These are phyloP conservation scores for Aspergillus hiratsukae DNA, from an alignment of 2,329 filamentous ascomycete species.

Conservation along the genomic window DNA sequence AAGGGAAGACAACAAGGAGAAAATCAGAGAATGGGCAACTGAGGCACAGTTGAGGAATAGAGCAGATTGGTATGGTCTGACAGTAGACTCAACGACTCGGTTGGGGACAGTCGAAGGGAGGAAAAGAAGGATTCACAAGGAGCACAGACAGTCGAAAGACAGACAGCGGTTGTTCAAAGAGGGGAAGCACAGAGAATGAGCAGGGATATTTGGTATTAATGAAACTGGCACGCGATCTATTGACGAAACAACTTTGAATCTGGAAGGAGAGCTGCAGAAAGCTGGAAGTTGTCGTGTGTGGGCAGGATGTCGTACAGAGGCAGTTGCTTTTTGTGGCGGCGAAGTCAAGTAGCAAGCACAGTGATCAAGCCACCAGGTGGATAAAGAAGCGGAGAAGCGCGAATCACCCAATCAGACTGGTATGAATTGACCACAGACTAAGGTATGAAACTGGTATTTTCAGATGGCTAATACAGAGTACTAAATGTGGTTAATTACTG, in stretches of 20 bases:
- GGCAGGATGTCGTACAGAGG: not conserved
- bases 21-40: constrained; percentile 1
- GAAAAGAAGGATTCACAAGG: constrained; percentile 9
- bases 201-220: not conserved
- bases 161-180: not conserved
- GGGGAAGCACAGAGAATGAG: not conserved
- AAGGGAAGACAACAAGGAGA: not conserved
- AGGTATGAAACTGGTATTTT: not conserved
- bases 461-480: not conserved
- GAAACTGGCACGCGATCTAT: not conserved
- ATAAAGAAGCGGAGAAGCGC: not conserved
- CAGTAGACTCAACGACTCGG: not conserved
- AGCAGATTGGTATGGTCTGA: not conserved
- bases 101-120: not conserved
- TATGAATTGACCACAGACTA: not conserved
- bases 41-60: not conserved
- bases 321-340: not conserved
- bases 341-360: not conserved
- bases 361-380: not conserved
- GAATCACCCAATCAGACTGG: not conserved
- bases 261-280: not conserved
- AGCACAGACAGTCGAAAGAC: constrained; percentile 5
- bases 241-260: not conserved
- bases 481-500: constrained; percentile 1
- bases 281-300: not conserved